Percentiles rank a stretch among this genome's conserved stretches.
phyloP scores from a whole-genome alignment of 495 filamentous ascomycete genomes.

The Xylaria castorea region DNA sequence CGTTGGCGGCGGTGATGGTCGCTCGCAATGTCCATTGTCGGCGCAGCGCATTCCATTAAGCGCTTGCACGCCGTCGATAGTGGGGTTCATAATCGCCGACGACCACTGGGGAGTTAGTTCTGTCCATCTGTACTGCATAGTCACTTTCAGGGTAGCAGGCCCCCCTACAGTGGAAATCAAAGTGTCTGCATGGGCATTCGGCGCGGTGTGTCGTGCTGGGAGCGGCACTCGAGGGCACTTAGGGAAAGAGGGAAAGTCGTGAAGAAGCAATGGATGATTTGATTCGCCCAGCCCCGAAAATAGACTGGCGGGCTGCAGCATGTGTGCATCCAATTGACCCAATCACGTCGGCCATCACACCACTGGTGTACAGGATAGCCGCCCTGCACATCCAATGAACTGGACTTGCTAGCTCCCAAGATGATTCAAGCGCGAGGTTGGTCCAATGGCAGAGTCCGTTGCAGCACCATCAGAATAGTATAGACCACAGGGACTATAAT shows the following conservation, averaged over 20 bases:
- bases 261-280: background rate
- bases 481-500: background rate
- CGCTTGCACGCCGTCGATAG: conserved; percentile 34
- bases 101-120: conserved; percentile 30
- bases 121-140: conserved; percentile 4
- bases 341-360: conserved; percentile 24
- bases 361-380: conserved; percentile 9
- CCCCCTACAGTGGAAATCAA: background rate
- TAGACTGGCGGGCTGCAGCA: conserved; percentile 13
- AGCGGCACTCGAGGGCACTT: background rate
- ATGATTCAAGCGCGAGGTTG: conserved; percentile 10
- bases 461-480: background rate
- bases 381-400: conserved; percentile 17
- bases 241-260: background rate
- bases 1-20: conserved; percentile 33
- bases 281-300: conserved; percentile 18
- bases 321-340: conserved; percentile 13
- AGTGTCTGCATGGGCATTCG: background rate
- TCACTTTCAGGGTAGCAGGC: conserved; percentile 17
- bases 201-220: conserved; percentile 14
- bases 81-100: conserved; percentile 37
- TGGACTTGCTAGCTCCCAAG: background rate
- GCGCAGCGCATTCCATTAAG: conserved; percentile 36
- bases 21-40: conserved; percentile 30
- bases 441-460: conserved; percentile 32